Evolutionary conservation across 306 rosid species (phyloP).

Genomic region (Medicago ruthenica): DNA sequence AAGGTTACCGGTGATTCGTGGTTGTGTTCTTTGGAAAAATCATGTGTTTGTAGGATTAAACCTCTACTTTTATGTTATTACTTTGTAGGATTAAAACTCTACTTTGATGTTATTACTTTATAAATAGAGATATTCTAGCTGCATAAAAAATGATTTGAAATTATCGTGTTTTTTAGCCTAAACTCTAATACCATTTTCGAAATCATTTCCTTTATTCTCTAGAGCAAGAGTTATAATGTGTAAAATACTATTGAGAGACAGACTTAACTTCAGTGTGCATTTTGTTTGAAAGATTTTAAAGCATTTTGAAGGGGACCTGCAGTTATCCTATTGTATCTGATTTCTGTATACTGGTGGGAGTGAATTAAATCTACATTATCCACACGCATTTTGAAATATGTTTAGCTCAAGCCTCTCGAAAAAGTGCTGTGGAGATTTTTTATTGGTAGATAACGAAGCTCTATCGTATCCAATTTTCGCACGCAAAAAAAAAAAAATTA

Average conservation of each 20-base stretch:
- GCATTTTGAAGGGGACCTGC: no score
- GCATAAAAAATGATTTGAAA: neutral
- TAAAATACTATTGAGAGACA: neutral
- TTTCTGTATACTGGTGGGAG: neutral
- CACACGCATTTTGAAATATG: neutral
- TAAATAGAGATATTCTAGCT: neutral
- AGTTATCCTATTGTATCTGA: neutral
- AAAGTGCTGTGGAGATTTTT: no score
- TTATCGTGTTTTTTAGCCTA: neutral
- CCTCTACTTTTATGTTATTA: no score
- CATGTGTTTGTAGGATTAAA: neutral
- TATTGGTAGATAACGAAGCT: no score
- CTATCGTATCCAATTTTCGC: no score
- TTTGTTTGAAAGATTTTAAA: no score
- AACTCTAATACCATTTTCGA: neutral
- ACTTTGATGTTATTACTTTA: no score
- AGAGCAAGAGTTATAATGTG: neutral
- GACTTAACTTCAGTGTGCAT: no score
- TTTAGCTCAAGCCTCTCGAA: no score
- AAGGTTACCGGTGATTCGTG: neutral
- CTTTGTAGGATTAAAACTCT: no score
- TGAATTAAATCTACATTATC: neutral
- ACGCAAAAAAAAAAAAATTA: no score
- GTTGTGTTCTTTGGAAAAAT: neutral
- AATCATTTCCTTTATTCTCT: neutral